Evolutionary conservation across 495 filamentous ascomycete species (phyloP).

Genomic region (Penicillium paxilli): DNA sequence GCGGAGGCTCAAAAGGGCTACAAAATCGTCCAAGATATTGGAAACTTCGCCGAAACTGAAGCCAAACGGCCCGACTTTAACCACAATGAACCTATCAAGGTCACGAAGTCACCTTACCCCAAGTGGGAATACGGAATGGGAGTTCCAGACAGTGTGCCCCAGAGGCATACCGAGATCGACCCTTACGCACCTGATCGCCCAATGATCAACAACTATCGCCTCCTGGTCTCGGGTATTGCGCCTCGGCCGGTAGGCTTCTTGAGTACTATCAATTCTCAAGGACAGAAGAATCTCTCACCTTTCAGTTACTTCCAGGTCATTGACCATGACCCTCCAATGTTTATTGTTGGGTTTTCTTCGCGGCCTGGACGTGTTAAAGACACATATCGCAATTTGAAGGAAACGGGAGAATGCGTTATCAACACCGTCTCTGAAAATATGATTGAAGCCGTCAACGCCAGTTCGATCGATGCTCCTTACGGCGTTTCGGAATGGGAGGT

Average conservation of each 20-base stretch:
- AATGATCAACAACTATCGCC: constrained; percentile 77
- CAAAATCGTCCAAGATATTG: constrained; percentile 26
- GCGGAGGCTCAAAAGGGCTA: constrained; percentile 18
- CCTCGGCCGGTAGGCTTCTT: constrained; percentile 72
- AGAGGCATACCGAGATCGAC: constrained; percentile 71
- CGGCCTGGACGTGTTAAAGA: constrained; percentile 64
- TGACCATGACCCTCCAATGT: constrained; percentile 83
- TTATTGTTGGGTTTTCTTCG: constrained; percentile 69
- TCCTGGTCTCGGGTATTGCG: constrained; percentile 78
- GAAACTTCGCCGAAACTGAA: constrained; percentile 72
- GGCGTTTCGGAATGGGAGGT: constrained; percentile 78
- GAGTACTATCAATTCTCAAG: constrained; percentile 51
- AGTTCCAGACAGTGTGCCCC: constrained; percentile 55
- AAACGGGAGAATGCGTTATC: constrained; percentile 68
- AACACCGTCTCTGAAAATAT: constrained; percentile 81
- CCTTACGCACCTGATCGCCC: constrained; percentile 69
- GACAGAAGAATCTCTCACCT: constrained; percentile 71
- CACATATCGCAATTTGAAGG: constrained; percentile 65
- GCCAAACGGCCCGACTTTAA: constrained; percentile 62
- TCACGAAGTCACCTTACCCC: constrained; percentile 69
- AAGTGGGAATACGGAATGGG: constrained; percentile 73
- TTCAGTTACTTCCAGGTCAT: constrained; percentile 81
- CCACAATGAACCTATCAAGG: constrained; percentile 47
- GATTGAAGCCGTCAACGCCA: constrained; percentile 80
- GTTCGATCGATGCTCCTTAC: constrained; percentile 71